Conservation (phyloP, 345 rosid genomes). For the Lagerstroemia speciosa region DNA sequence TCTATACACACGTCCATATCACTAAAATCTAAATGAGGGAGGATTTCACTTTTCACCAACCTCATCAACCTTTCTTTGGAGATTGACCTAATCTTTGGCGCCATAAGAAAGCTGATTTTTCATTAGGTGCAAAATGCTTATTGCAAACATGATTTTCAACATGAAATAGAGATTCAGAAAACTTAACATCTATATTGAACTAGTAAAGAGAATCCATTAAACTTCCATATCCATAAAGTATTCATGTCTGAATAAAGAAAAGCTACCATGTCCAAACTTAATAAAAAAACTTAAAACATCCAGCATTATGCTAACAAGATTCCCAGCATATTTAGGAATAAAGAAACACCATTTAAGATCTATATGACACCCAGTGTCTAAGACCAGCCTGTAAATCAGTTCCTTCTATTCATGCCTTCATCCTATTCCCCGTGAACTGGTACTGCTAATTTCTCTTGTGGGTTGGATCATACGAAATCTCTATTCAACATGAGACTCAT, state of each 20-base stretch:
- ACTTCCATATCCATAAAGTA: not conserved
- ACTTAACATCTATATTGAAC: not conserved
- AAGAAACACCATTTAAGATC: no score
- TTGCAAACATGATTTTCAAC: not conserved
- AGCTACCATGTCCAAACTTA: not conserved
- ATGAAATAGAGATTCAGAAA: not conserved
- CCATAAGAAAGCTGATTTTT: not conserved
- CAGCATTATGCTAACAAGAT: not conserved
- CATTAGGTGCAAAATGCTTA: not conserved
- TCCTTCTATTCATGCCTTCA: not conserved
- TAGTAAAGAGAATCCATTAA: not conserved
- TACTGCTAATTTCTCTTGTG: not conserved
- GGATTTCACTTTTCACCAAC: no score
- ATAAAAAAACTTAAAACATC: not conserved
- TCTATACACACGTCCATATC: no score
- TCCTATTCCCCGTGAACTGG: not conserved
- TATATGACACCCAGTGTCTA: not conserved
- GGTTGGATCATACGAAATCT: not conserved
- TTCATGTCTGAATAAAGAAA: not conserved
- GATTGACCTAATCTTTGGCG: not conserved
- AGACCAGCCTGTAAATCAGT: not conserved
- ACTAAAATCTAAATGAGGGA: no score
- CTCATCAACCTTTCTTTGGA: not conserved
- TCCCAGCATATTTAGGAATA: not conserved
- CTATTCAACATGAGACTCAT: not conserved